A percentile compares a stretch with the other conserved stretches of the same genome.
Evolutionary conservation across 805 yeast genomes (phyloP).

Genomic region (Lachancea quebecensis): DNA sequence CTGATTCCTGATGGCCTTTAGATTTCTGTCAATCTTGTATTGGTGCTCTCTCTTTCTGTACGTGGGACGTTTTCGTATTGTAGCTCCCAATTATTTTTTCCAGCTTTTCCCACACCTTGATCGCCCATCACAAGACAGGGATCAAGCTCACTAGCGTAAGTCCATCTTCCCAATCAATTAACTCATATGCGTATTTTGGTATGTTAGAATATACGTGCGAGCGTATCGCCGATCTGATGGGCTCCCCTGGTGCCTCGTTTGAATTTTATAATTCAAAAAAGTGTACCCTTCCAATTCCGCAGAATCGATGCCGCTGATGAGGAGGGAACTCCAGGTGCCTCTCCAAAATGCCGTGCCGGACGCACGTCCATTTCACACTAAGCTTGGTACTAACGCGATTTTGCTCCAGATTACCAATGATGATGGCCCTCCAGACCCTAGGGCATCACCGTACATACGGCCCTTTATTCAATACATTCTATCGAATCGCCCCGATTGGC

Average conservation of each 20-base stretch:
- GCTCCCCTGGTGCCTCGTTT: too few relatives aligned
- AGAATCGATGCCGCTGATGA: too few relatives aligned
- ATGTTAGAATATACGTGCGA: background rate
- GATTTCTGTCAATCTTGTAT: too few relatives aligned
- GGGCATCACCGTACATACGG: slow-evolving; percentile 77
- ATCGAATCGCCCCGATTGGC: slow-evolving; percentile 65
- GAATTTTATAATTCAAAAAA: too few relatives aligned
- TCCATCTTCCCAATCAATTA: too few relatives aligned
- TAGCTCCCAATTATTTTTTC: background rate
- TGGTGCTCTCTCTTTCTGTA: too few relatives aligned
- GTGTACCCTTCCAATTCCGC: too few relatives aligned
- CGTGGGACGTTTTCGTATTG: too few relatives aligned
- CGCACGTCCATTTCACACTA: background rate
- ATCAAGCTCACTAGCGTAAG: too few relatives aligned
- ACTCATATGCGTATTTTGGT: slow-evolving; percentile 11
- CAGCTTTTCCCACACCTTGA: background rate
- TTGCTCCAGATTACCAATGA: slow-evolving; percentile 64
- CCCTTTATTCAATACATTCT: slow-evolving; percentile 66
- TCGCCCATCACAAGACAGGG: background rate
- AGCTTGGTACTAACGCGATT: background rate
- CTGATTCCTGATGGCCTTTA: background rate
- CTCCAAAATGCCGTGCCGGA: too few relatives aligned
- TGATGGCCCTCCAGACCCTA: slow-evolving; percentile 86
- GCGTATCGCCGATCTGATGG: too few relatives aligned
- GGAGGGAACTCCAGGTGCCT: too few relatives aligned